Evolutionary conservation across 2,329 filamentous ascomycete species (phyloP), one percentile per base, ranked within the genome.

Genomic region (Aspergillus brasiliensis): DNA sequence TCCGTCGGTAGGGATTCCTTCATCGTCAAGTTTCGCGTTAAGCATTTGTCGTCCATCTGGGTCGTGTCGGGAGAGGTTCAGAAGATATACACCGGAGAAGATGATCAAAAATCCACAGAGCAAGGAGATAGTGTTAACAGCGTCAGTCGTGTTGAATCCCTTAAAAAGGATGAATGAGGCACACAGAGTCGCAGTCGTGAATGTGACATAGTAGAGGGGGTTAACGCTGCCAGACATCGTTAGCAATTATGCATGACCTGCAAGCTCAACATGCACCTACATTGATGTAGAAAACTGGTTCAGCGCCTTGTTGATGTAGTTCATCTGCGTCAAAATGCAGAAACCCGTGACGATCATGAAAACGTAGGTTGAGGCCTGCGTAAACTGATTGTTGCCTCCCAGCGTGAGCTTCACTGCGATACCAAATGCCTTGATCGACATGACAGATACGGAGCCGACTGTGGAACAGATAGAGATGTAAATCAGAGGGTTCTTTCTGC

Each of bases 281-380:
- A 99, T 96, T 69, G 96, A 97, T 31, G 95, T 97, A 28, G 91
- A 94, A 79, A 98, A 99, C 71, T 96, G 92, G 77, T 92, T 96
- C 61, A 99, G 81, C 7, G 95, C 95, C 79, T 99, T 99, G 83
- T 99, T 99, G 80, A 99, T 97, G 78, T 99, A 99, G 78, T 99
- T 99, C 95, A 99, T 98, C 82, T 99, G 95, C 8, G 93, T 97
- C 67, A 99, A 77, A 73, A 99, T 98, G 81, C 95, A 99, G 65
- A 97, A 91, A 3, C 84, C 83, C 0, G 93, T 95, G 65, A 98
- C 86, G 66, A 99, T 97, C 78, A 94, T 88, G 76, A 99, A 99
- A 64, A 97, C 93, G 71, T 99, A 99, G 61, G 96, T 99, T 52
- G 92, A 97, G 2, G 96, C 91, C 69, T 96, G 91, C 5, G 86